Evolutionary conservation across 2,329 filamentous ascomycete species (phyloP), one percentile per base, ranked within the genome.

Genomic region (Rhytidhysteron rufulum): DNA sequence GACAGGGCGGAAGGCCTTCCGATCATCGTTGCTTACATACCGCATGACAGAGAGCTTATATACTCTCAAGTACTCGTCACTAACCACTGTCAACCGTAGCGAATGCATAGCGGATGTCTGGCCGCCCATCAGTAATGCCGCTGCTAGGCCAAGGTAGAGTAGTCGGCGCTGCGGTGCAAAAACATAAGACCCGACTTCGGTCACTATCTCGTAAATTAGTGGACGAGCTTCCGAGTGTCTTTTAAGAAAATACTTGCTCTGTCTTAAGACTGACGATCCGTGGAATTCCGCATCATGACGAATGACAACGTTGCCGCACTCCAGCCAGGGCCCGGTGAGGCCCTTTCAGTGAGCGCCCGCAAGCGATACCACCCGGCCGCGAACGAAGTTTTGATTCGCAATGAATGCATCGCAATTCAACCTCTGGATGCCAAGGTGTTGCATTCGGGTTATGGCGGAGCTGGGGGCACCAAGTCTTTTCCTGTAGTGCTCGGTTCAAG

Each of bases 361-460:
- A 16, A 44, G 24, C 16, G 34, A 13, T 29, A 31, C 19, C 48
- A 43, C n/a, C 51, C 52, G 17, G 27, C 22, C 4, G 34, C 34
- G 20, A 48, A 48, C 10, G 50, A 58, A 31, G 36, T 56, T 4
- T 25, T 54, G n/a, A 42, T 59, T 20, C 44, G 46, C 11, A 59
- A 55, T 29, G 33, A 55, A 34, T 44, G 46, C 4, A 29, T 57
- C 20, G 54, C 54, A 5, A 44, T 57, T 13, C 53, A 58, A 33
- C 53, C 51, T 9, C 45, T 58, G 8, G 50, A 60, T 42, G 49
- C 48, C 4, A 57, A 55, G 30, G 57, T 55, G 45, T 39, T 58
- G 15, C 47, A 51, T 11, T 39, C 43, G 9, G 48, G 48, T 10
- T 56, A 59, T n/a, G 47, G 46, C 4, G 50, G 50, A 15, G 50